Evolutionary conservation across 192 early-diverging fungal species (phyloP).

Genomic region (Piromyces finnis): DNA sequence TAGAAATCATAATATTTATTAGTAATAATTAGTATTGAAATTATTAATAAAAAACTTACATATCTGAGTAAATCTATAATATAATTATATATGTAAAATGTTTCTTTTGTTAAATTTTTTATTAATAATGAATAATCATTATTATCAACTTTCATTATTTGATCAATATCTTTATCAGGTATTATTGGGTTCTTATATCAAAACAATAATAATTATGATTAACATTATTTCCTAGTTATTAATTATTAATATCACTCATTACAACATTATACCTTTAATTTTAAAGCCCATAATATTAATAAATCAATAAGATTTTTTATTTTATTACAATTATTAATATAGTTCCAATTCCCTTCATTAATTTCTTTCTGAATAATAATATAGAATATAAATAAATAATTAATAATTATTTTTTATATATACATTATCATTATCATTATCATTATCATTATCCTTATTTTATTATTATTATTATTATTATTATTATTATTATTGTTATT

Average conservation of each 20-base stretch:
- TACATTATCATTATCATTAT: no score
- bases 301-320: not conserved
- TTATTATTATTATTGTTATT: no score
- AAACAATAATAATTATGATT: no score
- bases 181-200: not conserved
- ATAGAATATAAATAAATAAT: no score
- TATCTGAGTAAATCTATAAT: not conserved
- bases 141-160: not conserved
- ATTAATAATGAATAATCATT: not conserved
- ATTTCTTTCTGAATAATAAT: not conserved
- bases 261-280: not conserved
- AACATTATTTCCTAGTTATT: not conserved
- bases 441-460: no score
- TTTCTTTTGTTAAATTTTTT: not conserved
- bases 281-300: not conserved
- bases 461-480: no score
- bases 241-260: no score
- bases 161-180: not conserved
- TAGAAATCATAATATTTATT: no score
- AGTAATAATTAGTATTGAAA: no score
- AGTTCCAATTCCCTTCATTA: not conserved
- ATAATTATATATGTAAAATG: not conserved
- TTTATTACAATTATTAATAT: not conserved
- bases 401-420: no score
- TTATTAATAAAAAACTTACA: not conserved